Evolutionary conservation across 768 basidiomycete genomes (phyloP).

Genomic region (Macrolepiota fuliginosa): DNA sequence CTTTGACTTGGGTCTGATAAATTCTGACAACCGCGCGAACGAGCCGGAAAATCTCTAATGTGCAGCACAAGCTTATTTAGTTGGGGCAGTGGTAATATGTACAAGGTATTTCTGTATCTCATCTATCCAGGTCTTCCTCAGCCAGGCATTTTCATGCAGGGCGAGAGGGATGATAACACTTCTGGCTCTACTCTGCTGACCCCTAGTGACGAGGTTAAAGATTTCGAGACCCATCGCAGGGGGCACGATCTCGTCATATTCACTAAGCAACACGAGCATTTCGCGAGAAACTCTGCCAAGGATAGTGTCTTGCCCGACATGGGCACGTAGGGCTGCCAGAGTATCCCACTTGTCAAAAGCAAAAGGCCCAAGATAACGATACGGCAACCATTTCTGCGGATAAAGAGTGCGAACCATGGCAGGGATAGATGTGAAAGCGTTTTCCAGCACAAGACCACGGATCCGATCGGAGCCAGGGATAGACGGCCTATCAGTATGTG

Average conservation of each 20-base stretch:
- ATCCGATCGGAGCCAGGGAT: constrained; percentile 15
- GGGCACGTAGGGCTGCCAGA: constrained; percentile 21
- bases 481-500: neutral
- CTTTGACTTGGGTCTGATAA: neutral
- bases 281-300: constrained; percentile 18
- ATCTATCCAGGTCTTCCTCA: constrained; percentile 15
- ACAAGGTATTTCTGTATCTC: constrained; percentile 16
- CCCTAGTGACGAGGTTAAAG: constrained; percentile 2
- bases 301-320: constrained; percentile 2
- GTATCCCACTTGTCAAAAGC: constrained; percentile 50
- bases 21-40: neutral
- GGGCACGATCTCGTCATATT: constrained; percentile 47
- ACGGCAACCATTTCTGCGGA: constrained; percentile 46
- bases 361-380: constrained; percentile 42
- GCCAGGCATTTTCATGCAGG: constrained; percentile 22
- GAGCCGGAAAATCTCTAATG: neutral
- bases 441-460: constrained; percentile 44
- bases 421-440: constrained; percentile 45
- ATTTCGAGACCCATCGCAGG: constrained; percentile 31
- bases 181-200: neutral
- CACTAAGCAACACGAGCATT: constrained; percentile 37
- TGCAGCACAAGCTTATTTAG: constrained; percentile 1
- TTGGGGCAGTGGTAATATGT: neutral
- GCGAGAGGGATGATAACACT: constrained; percentile 26
- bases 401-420: constrained; percentile 47